Evolutionary conservation across 495 filamentous ascomycete genomes (phyloP).

Genomic region (Aspergillus baeticus): DNA sequence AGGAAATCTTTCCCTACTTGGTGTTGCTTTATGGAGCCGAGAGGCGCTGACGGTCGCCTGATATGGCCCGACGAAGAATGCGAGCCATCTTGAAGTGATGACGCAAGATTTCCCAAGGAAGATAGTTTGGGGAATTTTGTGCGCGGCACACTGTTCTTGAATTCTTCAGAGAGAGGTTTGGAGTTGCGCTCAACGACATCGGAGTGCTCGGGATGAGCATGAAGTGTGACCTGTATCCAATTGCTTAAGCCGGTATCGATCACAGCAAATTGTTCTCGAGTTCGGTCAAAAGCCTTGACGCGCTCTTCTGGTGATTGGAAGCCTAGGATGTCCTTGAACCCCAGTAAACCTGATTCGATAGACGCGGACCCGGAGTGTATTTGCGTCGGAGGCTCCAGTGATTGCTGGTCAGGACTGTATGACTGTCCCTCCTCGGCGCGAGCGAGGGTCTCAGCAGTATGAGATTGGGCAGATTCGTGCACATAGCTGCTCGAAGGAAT

Average conservation of each 20-base stretch:
- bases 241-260: conserved; percentile 71
- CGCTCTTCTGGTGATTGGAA: conserved; percentile 60
- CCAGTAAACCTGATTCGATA: conserved; percentile 42
- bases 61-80: conserved; percentile 33
- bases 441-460: conserved; percentile 8
- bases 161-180: conserved; percentile 27
- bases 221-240: conserved; percentile 61
- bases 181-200: conserved; percentile 39
- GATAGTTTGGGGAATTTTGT: conserved; percentile 48
- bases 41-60: conserved; percentile 34
- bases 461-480: conserved; percentile 12
- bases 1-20: conserved; percentile 77
- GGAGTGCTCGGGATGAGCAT: conserved; percentile 51
- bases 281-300: conserved; percentile 66
- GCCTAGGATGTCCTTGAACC: conserved; percentile 72
- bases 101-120: conserved; percentile 32
- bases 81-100: conserved; percentile 46
- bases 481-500: conserved; percentile 11
- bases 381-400: background rate
- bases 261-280: conserved; percentile 65
- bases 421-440: conserved; percentile 8
- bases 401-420: background rate
- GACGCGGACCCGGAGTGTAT: conserved; percentile 14
- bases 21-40: conserved; percentile 37
- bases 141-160: conserved; percentile 35